Conservation (phyloP, 495 filamentous ascomycete genomes). For the Aspergillus bridgeri region DNA sequence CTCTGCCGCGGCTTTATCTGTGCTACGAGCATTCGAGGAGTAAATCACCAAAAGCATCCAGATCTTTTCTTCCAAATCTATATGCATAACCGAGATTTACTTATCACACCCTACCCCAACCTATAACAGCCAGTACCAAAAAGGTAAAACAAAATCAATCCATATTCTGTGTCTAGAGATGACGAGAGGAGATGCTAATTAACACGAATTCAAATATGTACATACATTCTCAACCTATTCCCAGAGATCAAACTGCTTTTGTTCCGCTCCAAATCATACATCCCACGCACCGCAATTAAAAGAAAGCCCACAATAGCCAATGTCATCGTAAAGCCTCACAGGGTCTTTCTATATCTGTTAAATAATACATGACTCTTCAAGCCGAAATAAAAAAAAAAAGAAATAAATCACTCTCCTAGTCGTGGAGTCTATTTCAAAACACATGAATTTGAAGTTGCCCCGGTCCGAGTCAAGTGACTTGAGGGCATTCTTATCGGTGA, state of each 20-base stretch:
- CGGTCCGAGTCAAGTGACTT: neutral
- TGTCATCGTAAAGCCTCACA: constrained; percentile 20
- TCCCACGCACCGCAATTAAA: neutral
- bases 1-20: constrained; percentile 55
- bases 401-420: neutral
- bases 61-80: neutral
- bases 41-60: constrained; percentile 6
- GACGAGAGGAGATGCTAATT: constrained; percentile 14
- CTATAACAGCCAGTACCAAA: no score
- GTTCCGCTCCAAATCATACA: neutral
- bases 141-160: neutral
- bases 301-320: neutral
- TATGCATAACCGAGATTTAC: neutral
- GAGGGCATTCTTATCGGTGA: neutral
- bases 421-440: neutral
- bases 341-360: constrained; percentile 29
- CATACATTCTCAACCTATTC: neutral
- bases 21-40: constrained; percentile 60
- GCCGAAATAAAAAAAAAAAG: constrained; percentile 11
- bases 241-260: neutral
- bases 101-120: neutral
- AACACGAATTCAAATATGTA: constrained; percentile 2
- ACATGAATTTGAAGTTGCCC: constrained; percentile 3
- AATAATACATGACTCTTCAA: constrained; percentile 25
- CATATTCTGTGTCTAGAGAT: constrained; percentile 1